Evolutionary conservation across 805 yeast genomes (phyloP), one percentile per base, ranked within the genome.

Genomic region (Yamadazyma tumulicola): DNA sequence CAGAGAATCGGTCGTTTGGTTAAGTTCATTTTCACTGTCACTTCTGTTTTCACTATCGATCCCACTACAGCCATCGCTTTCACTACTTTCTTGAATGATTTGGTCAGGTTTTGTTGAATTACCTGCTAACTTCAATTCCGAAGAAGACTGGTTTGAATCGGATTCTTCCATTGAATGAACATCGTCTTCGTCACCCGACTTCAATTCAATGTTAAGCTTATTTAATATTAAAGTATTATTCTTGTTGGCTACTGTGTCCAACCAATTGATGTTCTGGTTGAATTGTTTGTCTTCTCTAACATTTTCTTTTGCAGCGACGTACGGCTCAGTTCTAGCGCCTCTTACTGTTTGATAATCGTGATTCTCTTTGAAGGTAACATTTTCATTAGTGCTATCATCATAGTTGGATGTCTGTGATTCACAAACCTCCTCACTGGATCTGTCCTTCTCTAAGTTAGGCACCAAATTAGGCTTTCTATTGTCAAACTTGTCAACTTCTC

Each of bases 191-290:
- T 21, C 23, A 9, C n/a, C 23, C 23, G n/a, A n/a, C 9, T n/a
- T 21, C 23, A 21, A 21, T 21, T 9, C 23, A 21, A 21, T 21
- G n/a, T 21, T 21, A 9, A 21, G 14, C 7, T 25, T 25, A 8
- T 32, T 17, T 29, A 21, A 13, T 21, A 11, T 19, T 21, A 32
- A 23, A n/a, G n/a, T 16, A 20, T 36, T 36, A 19, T 26, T 20
- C 28, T 23, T 29, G 20, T 32, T 6, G 3, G 36, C 27, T 11
- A 30, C 21, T 6, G 30, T 22, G 19, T 36, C 39, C 27, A 36
- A 28, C 40, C 40, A 30, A 14, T 30, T 13, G 6, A 8, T 15
- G n/a, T 26, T 26, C 17, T 11, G 23, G 23, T 21, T 21, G 23
- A 21, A n/a, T n/a, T n/a, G n/a, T n/a, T n/a, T n/a, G n/a, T n/a